Base-by-base conservation (phyloP, 2,329 filamentous ascomycete species). In the Zarea fungicola region DNA sequence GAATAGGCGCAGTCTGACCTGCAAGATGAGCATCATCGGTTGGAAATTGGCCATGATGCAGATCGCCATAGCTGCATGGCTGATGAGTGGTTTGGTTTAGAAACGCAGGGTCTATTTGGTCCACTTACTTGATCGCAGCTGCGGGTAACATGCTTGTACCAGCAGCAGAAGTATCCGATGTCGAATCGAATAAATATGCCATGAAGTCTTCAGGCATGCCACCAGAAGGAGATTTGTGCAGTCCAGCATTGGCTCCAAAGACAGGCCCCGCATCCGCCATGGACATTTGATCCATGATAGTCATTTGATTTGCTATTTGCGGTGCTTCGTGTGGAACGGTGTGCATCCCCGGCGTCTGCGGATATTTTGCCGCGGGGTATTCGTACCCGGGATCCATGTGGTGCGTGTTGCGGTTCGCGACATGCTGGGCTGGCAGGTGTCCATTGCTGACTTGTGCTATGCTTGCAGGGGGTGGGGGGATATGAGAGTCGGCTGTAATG, bases 131-230 rank as follows among this genome's bases (percentile, higher is more conserved):
- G 45, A 70, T 65, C 52, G 62, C 57, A 25, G 60, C 55, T n/a
- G 58, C 53, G 19, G 74, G 70, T 51, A 75, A 65, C 52, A 80
- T 41, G 5, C 21, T 11, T n/a, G 16, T 29, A 14, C 26, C 44
- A 21, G 10, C 19, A 2, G 13, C 21, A 4, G 28, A 7, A 28
- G 28, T 56, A 80, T 70, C 7, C 79, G 77, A 5, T 72, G 73
- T 11, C 68, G 65, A 64, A 61, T 87, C 91, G 67, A 95, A 95
- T 22, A 95, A 67, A 74, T 87, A 95, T 5, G 85, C 84, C 55
- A 91, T 84, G 60, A 93, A 93, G 60, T 95, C 89, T 61, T 95
- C 89, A 0, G 88, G 85, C 71, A 95, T 87, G 8, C 86, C 84
- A 4, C 78, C 76, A 62, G 92, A 92, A 0, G 92, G 90, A 3